Evolutionary conservation across 345 rosid genomes (phyloP).

Genomic region (Aurinia saxatilis): DNA sequence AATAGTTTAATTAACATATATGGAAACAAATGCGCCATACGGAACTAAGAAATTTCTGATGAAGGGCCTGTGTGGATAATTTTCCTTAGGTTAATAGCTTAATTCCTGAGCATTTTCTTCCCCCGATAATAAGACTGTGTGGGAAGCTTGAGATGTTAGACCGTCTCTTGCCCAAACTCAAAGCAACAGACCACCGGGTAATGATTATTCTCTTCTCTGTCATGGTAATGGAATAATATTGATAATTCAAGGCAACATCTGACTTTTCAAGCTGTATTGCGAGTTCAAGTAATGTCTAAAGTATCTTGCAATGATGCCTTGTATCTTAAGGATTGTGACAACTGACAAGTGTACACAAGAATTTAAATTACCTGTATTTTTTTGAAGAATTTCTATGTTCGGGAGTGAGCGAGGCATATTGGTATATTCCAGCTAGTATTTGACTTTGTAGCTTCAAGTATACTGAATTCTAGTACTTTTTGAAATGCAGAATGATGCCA

Average conservation of each 20-base stretch:
- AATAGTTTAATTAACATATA: background rate
- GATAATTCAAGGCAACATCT: background rate
- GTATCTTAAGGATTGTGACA: background rate
- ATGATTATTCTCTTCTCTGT: slow-evolving; percentile 18
- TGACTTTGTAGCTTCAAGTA: background rate
- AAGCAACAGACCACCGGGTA: slow-evolving; percentile 95
- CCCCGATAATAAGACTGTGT: slow-evolving; percentile 68
- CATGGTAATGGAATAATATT: background rate
- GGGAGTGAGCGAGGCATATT: background rate
- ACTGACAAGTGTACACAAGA: background rate
- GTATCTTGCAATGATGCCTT: background rate
- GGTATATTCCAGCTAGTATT: background rate
- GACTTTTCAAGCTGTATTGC: background rate
- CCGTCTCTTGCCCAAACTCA: slow-evolving; percentile 77
- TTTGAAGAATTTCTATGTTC: background rate
- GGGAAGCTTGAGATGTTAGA: slow-evolving; percentile 99
- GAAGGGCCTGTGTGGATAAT: background rate
- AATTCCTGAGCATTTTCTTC: slow-evolving; percentile 79
- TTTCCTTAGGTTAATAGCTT: slow-evolving; percentile 58
- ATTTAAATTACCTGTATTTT: background rate
- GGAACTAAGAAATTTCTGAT: background rate
- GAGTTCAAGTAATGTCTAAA: background rate
- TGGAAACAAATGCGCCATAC: background rate
- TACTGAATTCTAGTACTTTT: background rate
- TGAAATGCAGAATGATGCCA: background rate